phyloP scores from a whole-genome alignment of 345 rosid species.

The Excoecaria cochinchinensis region DNA sequence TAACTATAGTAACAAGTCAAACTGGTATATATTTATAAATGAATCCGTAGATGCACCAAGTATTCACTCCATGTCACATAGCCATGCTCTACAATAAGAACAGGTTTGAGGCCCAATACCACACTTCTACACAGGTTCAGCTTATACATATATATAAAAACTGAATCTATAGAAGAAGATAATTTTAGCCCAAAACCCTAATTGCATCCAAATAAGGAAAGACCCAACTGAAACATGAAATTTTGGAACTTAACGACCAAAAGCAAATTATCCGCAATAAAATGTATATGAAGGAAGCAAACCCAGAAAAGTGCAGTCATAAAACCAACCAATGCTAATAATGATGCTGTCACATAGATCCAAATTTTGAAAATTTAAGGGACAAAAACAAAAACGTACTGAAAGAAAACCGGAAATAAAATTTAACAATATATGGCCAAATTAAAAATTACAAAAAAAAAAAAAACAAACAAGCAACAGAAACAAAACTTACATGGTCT shows the following conservation, averaged over 20 bases:
- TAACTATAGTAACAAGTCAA: no score
- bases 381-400: no score
- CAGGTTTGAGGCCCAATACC: not conserved
- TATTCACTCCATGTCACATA: no score
- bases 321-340: not conserved
- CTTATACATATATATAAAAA: no score
- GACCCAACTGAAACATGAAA: not conserved
- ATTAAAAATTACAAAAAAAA: not conserved
- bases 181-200: not conserved
- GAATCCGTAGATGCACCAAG: no score
- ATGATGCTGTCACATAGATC: not conserved
- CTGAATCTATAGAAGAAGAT: no score
- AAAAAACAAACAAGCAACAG: not conserved
- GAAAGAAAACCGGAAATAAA: not conserved
- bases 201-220: not conserved
- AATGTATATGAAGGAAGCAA: not conserved
- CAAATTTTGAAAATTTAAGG: not conserved
- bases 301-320: not conserved
- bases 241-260: not conserved
- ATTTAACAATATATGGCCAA: not conserved
- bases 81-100: no score
- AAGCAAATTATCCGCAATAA: not conserved
- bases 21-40: no score
- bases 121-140: no score
- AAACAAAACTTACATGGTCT: not conserved